phyloP scores from a whole-genome alignment of 176 grass and related monocot genomes.

The Rhynchospora pubera region DNA sequence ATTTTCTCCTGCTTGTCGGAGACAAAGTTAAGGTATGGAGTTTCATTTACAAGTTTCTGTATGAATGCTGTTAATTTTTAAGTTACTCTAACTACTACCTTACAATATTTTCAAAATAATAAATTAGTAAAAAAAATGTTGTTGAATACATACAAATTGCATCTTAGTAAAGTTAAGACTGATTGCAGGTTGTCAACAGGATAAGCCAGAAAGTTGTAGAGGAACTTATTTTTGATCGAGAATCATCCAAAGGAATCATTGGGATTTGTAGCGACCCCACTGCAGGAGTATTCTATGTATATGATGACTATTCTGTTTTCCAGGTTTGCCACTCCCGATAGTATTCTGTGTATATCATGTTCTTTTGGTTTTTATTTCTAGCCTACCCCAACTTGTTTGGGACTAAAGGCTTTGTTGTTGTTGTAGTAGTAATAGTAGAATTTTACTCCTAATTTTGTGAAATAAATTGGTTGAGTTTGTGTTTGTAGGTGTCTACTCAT shows the following conservation, averaged over 20 bases:
- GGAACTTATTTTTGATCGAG: slow-evolving; percentile 74
- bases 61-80: neutral
- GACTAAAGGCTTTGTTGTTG: too few relatives aligned
- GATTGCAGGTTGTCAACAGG: slow-evolving; percentile 83
- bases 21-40: slow-evolving; percentile 81
- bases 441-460: neutral
- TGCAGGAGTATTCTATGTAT: slow-evolving; percentile 83
- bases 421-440: too few relatives aligned
- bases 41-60: neutral
- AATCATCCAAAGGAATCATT: slow-evolving; percentile 80
- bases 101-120: neutral
- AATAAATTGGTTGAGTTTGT: slow-evolving; percentile 26
- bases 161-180: neutral
- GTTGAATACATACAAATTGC: neutral
- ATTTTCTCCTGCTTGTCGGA: slow-evolving; percentile 77
- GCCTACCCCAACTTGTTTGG: too few relatives aligned
- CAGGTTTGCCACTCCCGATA: slow-evolving; percentile 40
- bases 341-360: neutral
- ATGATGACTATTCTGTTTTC: slow-evolving; percentile 93
- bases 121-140: neutral
- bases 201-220: slow-evolving; percentile 82
- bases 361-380: too few relatives aligned
- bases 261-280: slow-evolving; percentile 89
- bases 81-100: neutral
- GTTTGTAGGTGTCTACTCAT: slow-evolving; percentile 57